Conservation (phyloP, 139 green algal species). For the Axilococcus clingmanii region DNA sequence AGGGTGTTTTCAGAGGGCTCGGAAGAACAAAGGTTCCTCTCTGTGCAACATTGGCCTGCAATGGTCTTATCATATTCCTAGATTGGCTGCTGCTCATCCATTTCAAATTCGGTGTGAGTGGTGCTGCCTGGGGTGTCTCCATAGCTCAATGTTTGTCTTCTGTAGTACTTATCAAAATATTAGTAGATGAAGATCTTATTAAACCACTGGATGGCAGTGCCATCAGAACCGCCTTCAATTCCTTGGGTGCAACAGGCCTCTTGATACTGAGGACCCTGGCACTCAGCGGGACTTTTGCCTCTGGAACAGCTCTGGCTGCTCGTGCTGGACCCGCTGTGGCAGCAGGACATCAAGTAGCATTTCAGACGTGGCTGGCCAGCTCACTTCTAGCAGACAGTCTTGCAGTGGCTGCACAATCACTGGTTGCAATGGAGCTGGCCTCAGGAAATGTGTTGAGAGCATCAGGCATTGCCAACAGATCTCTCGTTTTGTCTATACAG, state of each 20-base stretch:
- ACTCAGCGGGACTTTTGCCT: slow-evolving; percentile 43
- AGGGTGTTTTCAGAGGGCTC: slow-evolving; percentile 51
- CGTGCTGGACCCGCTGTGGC: slow-evolving; percentile 28
- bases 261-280: slow-evolving; percentile 45
- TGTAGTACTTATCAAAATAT: neutral
- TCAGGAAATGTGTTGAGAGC: neutral
- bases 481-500: slow-evolving; percentile 11
- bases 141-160: slow-evolving; percentile 33
- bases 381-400: slow-evolving; percentile 63
- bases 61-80: slow-evolving; percentile 30
- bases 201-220: neutral
- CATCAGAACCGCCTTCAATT: neutral
- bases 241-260: slow-evolving; percentile 30
- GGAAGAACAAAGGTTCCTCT: slow-evolving; percentile 27
- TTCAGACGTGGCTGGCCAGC: slow-evolving; percentile 68
- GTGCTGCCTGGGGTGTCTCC: slow-evolving; percentile 58
- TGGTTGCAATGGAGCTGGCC: slow-evolving; percentile 47
- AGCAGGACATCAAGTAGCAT: slow-evolving; percentile 54
- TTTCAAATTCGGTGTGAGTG: slow-evolving; percentile 39
- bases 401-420: slow-evolving; percentile 65
- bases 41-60: slow-evolving; percentile 23
- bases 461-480: slow-evolving; percentile 20
- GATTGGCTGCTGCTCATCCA: slow-evolving; percentile 62
- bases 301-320: slow-evolving; percentile 47
- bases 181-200: neutral